Base-by-base conservation (phyloP, 768 basidiomycete species). In the Trametes punicea region DNA sequence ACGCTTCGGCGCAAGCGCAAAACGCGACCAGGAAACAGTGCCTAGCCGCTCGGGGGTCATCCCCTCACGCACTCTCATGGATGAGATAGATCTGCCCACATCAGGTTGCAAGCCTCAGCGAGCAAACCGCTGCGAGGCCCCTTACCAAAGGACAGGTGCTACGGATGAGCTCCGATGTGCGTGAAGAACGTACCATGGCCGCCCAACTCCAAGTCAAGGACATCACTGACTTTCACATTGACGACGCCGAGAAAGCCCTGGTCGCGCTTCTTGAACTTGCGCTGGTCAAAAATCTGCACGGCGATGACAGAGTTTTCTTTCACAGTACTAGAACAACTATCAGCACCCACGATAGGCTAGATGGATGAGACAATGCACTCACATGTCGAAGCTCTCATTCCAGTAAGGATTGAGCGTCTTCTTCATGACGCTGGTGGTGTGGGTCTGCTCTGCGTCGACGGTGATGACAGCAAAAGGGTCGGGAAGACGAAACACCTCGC, bases 311-410 rank as follows among this genome's bases (percentile, higher is more conserved):
- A 98, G n/a, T 91, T 93, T 64, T 99, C 97, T 71, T 94, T 96
- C 69, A 97, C 96, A 48, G 83, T 90, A 63, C 95, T 98, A 64
- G 23, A 52, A 55, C 41, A 23, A 56, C 30, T 62, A 50, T 58
- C 56, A 60, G 41, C n/a, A n/a, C n/a, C n/a, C n/a, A 11, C 23
- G 21, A 11, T 40, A 15, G 16, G 2, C 18, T 15, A 13, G 27
- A 2, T 8, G 18, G 36, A 40, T 6, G 11, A 25, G 21, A 8
- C 6, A 27, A 27, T 34, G 23, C 2, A 70, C 88, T 66, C 59
- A 96, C 95, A 99, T 88, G 69, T 98, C 96, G 71, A 99, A 98
- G 68, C 89, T 90, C 75, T 98, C 96, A 69, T 93, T 96, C 94
- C 94, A 97, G 72, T 96, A 95, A 0, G 94, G 90, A 72, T 93